Conservation (phyloP, 2,329 filamentous ascomycete genomes). For the Trichothecium roseum region DNA sequence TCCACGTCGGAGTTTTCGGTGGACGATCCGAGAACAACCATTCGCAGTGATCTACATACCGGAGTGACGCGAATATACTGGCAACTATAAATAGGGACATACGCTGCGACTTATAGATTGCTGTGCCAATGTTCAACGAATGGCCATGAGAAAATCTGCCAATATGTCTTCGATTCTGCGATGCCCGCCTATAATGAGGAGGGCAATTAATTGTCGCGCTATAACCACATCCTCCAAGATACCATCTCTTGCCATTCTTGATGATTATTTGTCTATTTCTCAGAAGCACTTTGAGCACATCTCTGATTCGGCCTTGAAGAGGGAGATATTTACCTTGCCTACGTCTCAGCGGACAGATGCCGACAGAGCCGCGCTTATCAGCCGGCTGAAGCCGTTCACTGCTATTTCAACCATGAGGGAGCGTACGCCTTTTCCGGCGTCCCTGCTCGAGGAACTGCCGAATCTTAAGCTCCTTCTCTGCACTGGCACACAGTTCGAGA, state of each 20-base stretch:
- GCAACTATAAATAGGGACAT: too few relatives aligned
- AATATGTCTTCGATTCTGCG: too few relatives aligned
- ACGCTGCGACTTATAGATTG: too few relatives aligned
- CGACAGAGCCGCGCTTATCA: slow-evolving; percentile 45
- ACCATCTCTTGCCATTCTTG: slow-evolving; percentile 46
- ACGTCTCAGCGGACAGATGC: slow-evolving; percentile 50
- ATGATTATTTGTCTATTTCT: slow-evolving; percentile 59
- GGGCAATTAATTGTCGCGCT: too few relatives aligned
- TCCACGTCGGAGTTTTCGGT: too few relatives aligned
- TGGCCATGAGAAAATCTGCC: too few relatives aligned
- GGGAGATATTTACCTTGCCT: slow-evolving; percentile 36
- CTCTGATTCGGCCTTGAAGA: slow-evolving; percentile 30
- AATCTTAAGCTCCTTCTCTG: slow-evolving; percentile 55
- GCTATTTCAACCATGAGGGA: slow-evolving; percentile 53
- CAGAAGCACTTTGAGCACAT: slow-evolving; percentile 42
- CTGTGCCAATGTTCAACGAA: too few relatives aligned
- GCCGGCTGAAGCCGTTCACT: slow-evolving; percentile 46
- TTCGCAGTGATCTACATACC: too few relatives aligned
- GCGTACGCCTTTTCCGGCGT: slow-evolving; percentile 48
- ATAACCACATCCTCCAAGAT: background rate
- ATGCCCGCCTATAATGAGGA: too few relatives aligned
- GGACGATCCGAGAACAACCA: too few relatives aligned
- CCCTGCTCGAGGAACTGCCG: slow-evolving; percentile 43
- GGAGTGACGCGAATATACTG: too few relatives aligned
- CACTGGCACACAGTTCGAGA: slow-evolving; percentile 48